These are phyloP conservation scores for Mollisiaceae sp. DNA, from an alignment of 2,329 filamentous ascomycete species.

Conservation along the genomic window DNA sequence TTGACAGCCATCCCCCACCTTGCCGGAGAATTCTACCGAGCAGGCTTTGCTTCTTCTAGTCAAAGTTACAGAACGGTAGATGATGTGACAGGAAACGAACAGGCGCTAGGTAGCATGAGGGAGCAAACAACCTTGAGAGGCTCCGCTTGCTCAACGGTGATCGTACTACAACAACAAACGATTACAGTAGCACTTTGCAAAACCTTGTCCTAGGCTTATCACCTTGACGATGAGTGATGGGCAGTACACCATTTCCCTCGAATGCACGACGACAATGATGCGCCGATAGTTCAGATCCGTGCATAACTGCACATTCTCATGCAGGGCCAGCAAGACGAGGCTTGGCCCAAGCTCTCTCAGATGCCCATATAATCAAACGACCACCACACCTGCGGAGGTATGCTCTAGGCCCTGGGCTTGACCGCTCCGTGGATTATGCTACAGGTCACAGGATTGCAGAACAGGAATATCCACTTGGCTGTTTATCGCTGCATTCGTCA, in stretches of 20 bases:
- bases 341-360: constrained; percentile 14
- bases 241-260: constrained; percentile 14
- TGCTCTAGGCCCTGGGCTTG: constrained; percentile 20
- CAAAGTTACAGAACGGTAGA: constrained; percentile 24
- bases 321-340: constrained; percentile 19
- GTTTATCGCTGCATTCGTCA: constrained; percentile 22
- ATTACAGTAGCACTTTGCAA: constrained; percentile 24
- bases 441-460: constrained; percentile 28
- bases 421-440: constrained; percentile 22
- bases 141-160: constrained; percentile 28
- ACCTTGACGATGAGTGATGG: constrained; percentile 2
- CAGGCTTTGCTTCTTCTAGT: constrained; percentile 32
- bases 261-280: constrained; percentile 25
- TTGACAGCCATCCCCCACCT: constrained; percentile 30
- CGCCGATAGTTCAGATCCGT: constrained; percentile 23
- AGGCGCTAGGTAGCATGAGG: constrained; percentile 28
- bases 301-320: constrained; percentile 27
- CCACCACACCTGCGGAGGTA: constrained; percentile 20
- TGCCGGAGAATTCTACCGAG: constrained; percentile 26
- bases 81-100: constrained; percentile 37
- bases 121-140: constrained; percentile 38
- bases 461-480: constrained; percentile 13
- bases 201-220: constrained; percentile 7
- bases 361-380: constrained; percentile 30
- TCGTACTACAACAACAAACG: constrained; percentile 29